Base-by-base conservation (phyloP, 805 yeast genomes). In the Candida yuanshanica region DNA sequence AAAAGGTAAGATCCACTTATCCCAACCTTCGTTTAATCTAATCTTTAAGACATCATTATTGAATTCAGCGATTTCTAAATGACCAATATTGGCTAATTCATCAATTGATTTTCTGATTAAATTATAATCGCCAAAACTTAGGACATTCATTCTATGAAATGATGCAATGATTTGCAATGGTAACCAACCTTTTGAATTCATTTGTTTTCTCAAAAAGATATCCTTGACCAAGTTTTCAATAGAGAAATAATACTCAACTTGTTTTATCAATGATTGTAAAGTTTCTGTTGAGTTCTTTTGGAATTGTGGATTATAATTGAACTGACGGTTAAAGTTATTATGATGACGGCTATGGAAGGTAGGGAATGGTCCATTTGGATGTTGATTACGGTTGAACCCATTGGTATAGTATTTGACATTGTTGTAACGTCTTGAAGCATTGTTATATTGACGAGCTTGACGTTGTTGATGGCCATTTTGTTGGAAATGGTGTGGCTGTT, bases 171-270 rank as follows among this genome's bases (percentile, higher is more conserved):
- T 70, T 6, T 62, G 56, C 43, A 88, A 62, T 25, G 81, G 77
- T 41, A 89, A 72, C 71, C 81, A 81, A 20, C 96, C 96, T 44
- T 77, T 70, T 36, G 73, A 54, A 62, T 81, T 77, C 95, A 91
- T 85, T 55, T 84, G 85, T 49, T 78, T 75, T 63, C 96, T 79
- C 64, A 93, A 71, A 59, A 66, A 91, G 38, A 81, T 68, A 65
- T 93, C 99, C 65, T 88, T 85, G 52, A 83, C 70, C 64, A 93
- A 72, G 64, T 93, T 93, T 53, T 88, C 95, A 38, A 81, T 70
- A 23, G 95, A 82, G 66, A 93, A 85, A 64, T 93, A 93, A 69
- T 93, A 93, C 59, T 87, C 93, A 39, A 91, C 69, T 69, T 90
- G 98, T 46, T 49, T 56, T n/a, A 48, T 43, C 38, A 53, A 36